Base-by-base conservation (phyloP, 345 rosid genomes). In the Eucalyptus albens region DNA sequence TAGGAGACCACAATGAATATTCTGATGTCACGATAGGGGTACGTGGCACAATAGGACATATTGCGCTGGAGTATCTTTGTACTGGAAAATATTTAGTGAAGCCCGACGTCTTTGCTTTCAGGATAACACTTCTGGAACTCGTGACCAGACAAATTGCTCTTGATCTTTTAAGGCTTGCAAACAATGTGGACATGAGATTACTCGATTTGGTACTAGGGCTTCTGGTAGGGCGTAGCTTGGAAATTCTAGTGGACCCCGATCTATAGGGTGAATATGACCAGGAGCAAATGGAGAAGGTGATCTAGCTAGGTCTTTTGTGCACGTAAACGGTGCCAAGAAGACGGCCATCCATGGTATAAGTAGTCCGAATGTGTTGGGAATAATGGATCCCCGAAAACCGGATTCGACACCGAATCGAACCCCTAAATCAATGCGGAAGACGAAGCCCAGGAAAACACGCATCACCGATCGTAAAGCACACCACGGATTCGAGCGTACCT, bases 291-390 rank as follows among this genome's bases (percentile, higher is more conserved):
- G 44, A 50, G 65, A 50, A 69, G 65, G 40, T 86, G 42, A 86
- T 47, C 69, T 24, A 67, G 51, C 15, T 77, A 2, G 89, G 59
- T 72, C 85, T 89, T 31, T 42, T 87, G 56, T 87, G 91, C 87
- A 53, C 59, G 15, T 15, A 51, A 44, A 6, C 4, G 6, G 15
- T 11, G 10, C 77, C 89, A 40, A 72, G 33, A 55, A 13, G 50
- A 33, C 87, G 37, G 8, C 90, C 90, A 8, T 56, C 29, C n/a
- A 24, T 87, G 86, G 21, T 14, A 14, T 9, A 86, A 69, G 72
- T 87, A 37, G 86, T 51, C 21, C 51, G 37, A 69, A 31, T n/a
- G n/a, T n/a, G n/a, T n/a, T n/a, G n/a, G n/a, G n/a, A n/a, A n/a
- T n/a, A n/a, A n/a, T n/a, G n/a, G n/a, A n/a, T n/a, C n/a, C n/a